Percentiles rank a stretch among this genome's conserved stretches.
Evolutionary conservation across 805 yeast species (phyloP).

Genomic region (Yarrowia hollandica): DNA sequence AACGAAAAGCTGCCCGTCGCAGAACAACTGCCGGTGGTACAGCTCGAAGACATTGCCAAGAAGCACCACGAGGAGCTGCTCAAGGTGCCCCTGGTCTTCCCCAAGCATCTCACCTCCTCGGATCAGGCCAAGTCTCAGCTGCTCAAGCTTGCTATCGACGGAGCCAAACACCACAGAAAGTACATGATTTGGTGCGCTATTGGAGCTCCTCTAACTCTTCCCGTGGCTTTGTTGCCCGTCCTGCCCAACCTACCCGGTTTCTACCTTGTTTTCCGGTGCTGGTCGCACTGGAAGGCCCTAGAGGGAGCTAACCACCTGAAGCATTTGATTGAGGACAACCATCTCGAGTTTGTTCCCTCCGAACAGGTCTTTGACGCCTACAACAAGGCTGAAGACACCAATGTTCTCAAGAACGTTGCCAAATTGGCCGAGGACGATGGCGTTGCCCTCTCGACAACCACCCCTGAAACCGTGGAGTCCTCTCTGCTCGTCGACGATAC

Average conservation of each 20-base stretch:
- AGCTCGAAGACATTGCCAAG: slow-evolving; percentile 31
- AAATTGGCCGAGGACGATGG: not conserved
- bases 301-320: slow-evolving; percentile 70
- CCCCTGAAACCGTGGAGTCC: not conserved
- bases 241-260: slow-evolving; percentile 92
- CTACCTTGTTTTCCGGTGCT: slow-evolving; percentile 74
- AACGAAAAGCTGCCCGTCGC: slow-evolving; percentile 26
- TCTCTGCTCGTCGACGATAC: slow-evolving; percentile 46
- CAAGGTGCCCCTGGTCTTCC: slow-evolving; percentile 49
- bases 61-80: slow-evolving; percentile 35
- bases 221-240: slow-evolving; percentile 79
- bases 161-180: slow-evolving; percentile 55
- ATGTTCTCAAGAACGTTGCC: not conserved
- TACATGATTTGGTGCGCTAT: slow-evolving; percentile 54
- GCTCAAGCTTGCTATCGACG: slow-evolving; percentile 46
- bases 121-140: slow-evolving; percentile 45
- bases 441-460: not conserved
- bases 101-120: slow-evolving; percentile 43
- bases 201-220: slow-evolving; percentile 74
- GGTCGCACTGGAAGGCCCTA: slow-evolving; percentile 79
- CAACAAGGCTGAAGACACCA: slow-evolving; percentile 40
- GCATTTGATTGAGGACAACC: slow-evolving; percentile 51
- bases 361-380: slow-evolving; percentile 34
- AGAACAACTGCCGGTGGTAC: slow-evolving; percentile 32
- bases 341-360: slow-evolving; percentile 39